A percentile compares a stretch with the other conserved stretches of the same genome.
Conservation (phyloP, 768 basidiomycete genomes). For the Xerocomellus intermedius region DNA sequence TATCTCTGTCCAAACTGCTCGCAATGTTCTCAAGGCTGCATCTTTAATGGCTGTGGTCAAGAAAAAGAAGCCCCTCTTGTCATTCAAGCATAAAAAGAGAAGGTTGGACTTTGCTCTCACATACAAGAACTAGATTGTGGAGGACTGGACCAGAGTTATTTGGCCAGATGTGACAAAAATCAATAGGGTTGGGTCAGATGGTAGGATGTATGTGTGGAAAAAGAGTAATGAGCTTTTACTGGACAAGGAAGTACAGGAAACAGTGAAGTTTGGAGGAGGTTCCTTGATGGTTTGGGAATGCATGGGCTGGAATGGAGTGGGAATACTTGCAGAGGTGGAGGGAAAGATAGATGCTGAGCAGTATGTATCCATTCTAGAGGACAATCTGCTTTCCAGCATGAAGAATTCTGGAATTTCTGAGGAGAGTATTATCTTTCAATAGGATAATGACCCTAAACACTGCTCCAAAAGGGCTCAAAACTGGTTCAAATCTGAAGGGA, state of each 20-base stretch:
- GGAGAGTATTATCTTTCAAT: neutral
- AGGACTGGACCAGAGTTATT: neutral
- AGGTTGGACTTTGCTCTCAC: neutral
- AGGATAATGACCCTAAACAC: neutral
- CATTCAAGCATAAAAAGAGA: neutral
- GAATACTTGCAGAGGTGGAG: too few species aligned
- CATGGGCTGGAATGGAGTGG: too few species aligned
- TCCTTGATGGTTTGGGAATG: neutral
- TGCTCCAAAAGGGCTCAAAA: neutral
- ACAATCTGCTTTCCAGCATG: neutral
- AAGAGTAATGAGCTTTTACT: too few species aligned
- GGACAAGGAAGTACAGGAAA: neutral
- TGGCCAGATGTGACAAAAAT: slow-evolving; percentile 1
- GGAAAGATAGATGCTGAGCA: neutral
- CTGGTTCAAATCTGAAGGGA: neutral
- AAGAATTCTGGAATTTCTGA: neutral
- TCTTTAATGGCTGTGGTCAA: neutral
- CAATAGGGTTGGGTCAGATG: neutral
- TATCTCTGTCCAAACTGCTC: neutral
- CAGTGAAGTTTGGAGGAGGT: too few species aligned
- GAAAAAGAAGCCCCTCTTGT: neutral
- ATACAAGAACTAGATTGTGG: neutral
- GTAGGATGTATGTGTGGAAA: too few species aligned
- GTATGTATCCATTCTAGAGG: neutral
- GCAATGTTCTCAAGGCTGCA: neutral